Evolutionary conservation across 192 early-diverging fungal species (phyloP).

Genomic region (Thoreauomyces humboldtii): DNA sequence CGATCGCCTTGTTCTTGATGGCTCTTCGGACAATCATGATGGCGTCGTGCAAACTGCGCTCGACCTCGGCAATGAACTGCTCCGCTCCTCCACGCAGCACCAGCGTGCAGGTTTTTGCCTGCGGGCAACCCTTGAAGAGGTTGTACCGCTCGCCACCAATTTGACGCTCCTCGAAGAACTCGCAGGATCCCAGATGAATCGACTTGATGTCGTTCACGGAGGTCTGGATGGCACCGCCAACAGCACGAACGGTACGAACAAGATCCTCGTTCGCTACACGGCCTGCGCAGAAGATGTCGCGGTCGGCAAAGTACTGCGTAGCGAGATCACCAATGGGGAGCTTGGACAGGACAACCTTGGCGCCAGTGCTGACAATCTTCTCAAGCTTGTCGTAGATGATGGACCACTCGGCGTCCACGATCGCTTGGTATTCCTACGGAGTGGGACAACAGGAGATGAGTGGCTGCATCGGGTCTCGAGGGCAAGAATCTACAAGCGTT

Average conservation of each 20-base stretch:
- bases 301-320: conserved; percentile 99
- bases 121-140: conserved; percentile 89
- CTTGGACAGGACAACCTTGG: conserved; percentile 95
- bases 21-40: conserved; percentile 99
- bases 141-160: conserved; percentile 97
- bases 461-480: conserved; percentile 1
- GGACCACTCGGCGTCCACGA: conserved; percentile 98
- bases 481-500: too few species aligned
- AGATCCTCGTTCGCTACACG: conserved; percentile 92
- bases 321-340: conserved; percentile 98
- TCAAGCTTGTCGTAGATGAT: conserved; percentile 99
- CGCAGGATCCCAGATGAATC: conserved; percentile 85
- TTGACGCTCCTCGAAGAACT: conserved; percentile 91
- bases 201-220: conserved; percentile 81
- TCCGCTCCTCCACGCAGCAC: conserved; percentile 96
- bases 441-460: too few species aligned
- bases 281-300: conserved; percentile 98
- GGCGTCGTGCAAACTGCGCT: conserved; percentile 95
- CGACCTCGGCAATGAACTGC: conserved; percentile 99
- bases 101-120: conserved; percentile 93
- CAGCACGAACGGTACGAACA: conserved; percentile 89
- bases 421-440: conserved; percentile 91
- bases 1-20: conserved; percentile 93
- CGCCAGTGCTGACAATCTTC: conserved; percentile 89
- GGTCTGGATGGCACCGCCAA: conserved; percentile 90